phyloP scores from a whole-genome alignment of 768 basidiomycete genomes.

The Panus rudis region DNA sequence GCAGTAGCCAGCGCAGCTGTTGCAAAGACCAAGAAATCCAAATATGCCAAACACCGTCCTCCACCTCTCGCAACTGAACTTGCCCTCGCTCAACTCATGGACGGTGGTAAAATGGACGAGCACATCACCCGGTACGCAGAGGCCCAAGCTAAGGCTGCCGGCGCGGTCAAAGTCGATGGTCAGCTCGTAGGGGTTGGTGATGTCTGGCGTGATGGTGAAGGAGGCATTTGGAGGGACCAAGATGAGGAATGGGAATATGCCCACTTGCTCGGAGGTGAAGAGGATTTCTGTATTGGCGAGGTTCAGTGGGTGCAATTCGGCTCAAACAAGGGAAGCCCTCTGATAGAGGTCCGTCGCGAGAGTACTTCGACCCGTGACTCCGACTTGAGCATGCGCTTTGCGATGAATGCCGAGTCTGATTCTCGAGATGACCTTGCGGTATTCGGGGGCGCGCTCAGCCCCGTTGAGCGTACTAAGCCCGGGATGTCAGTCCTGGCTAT shows the following conservation, averaged over 20 bases:
- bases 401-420: slow-evolving; percentile 34
- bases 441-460: slow-evolving; percentile 23
- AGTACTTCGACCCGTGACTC: slow-evolving; percentile 48
- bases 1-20: slow-evolving; percentile 21
- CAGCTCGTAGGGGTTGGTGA: slow-evolving; percentile 35
- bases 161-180: slow-evolving; percentile 18
- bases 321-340: slow-evolving; percentile 25
- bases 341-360: slow-evolving; percentile 32
- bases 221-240: slow-evolving; percentile 64
- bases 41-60: slow-evolving; percentile 37
- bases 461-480: slow-evolving; percentile 24
- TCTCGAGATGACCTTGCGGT: slow-evolving; percentile 27
- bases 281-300: slow-evolving; percentile 18
- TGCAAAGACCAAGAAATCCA: slow-evolving; percentile 43
- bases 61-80: slow-evolving; percentile 60
- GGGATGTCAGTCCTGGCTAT: slow-evolving; percentile 30
- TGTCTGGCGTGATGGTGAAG: slow-evolving; percentile 53
- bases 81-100: slow-evolving; percentile 61
- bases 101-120: slow-evolving; percentile 53
- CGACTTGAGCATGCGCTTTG: slow-evolving; percentile 42
- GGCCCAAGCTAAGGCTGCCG: slow-evolving; percentile 40
- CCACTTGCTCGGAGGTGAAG: slow-evolving; percentile 39
- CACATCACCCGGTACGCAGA: slow-evolving; percentile 50
- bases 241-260: slow-evolving; percentile 67
- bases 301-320: slow-evolving; percentile 37